A percentile compares a stretch with the other conserved stretches of the same genome.
phyloP scores from a whole-genome alignment of 768 basidiomycete species.

The Floccularia luteovirens region DNA sequence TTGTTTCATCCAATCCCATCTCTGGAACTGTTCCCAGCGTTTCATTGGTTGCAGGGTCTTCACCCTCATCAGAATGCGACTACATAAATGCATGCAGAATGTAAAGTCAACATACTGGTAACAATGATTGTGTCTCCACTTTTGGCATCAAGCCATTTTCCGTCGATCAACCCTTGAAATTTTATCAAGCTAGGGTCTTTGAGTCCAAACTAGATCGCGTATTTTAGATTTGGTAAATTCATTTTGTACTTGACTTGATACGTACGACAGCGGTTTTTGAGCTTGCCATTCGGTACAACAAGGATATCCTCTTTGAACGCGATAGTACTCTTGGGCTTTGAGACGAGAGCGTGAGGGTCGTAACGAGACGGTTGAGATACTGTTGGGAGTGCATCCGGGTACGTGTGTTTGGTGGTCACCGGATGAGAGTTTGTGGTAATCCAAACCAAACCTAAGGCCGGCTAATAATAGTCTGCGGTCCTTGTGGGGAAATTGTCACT shows the following conservation, averaged over 20 bases:
- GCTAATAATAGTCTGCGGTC: too few species aligned
- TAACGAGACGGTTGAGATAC: too few species aligned
- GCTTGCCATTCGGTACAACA: slow-evolving; percentile 47
- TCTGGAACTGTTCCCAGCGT: slow-evolving; percentile 84
- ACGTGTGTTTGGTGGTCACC: too few species aligned
- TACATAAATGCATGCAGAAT: background rate
- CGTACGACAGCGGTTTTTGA: slow-evolving; percentile 34
- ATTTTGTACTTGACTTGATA: slow-evolving; percentile 3
- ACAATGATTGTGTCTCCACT: slow-evolving; percentile 68
- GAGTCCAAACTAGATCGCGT: slow-evolving; percentile 50
- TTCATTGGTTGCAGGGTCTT: slow-evolving; percentile 86
- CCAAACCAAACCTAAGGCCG: too few species aligned
- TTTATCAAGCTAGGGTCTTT: slow-evolving; percentile 73
- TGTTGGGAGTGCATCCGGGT: too few species aligned
- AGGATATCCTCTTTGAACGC: too few species aligned
- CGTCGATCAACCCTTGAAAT: slow-evolving; percentile 72
- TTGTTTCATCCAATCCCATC: slow-evolving; percentile 80
- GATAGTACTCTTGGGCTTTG: too few species aligned
- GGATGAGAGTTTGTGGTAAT: too few species aligned
- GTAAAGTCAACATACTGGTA: slow-evolving; percentile 46
- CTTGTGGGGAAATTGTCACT: too few species aligned
- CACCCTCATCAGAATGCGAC: background rate
- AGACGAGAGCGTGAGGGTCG: too few species aligned
- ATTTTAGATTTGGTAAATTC: background rate
- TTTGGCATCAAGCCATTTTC: slow-evolving; percentile 81